Base-by-base conservation (phyloP, 1,139 yeast species). In the Pichia kudriavzevii region DNA sequence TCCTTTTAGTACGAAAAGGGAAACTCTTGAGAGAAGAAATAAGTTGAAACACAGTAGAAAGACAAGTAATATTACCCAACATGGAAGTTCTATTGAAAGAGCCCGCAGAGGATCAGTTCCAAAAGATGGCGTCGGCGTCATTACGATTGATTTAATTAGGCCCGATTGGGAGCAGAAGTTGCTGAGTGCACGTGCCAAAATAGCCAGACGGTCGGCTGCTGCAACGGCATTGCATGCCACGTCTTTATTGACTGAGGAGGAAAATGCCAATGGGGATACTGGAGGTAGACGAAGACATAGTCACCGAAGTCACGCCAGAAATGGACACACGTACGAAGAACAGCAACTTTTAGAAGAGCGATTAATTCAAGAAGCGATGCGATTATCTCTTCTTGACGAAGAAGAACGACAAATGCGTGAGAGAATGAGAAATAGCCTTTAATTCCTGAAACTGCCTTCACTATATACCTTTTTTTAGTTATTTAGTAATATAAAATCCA, bases 151-250 rank as follows among this genome's bases (percentile, higher is more conserved):
- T 57, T 63, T 59, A 48, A 82, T 91, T 29, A 67, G 96, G 35
- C 97, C 98, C 1, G 95, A 85, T 52, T 91, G 98, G 98, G 87
- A 83, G 47, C 60, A 66, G 9, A 81, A 77, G 47, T 66, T 91
- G 37, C 64, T 68, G 12, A 65, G 73, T 31, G 95, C 95, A 4
- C 69, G 91, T 37, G 72, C 77, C 41, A 79, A 77, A 47, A 63
- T 85, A 29, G 95, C 95, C 0, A 69, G 94, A 39, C 71, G 84
- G 49, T 79, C 95, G 0, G 97, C 96, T 0, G 85, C 95, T 13
- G 97, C 97, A 1, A 83, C 85, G 31, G 95, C 95, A 1, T 74
- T 88, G 29, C 97, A 88, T 59, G 94, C 87, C 11, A 78, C 83
- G 21, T 85, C 79, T 42, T 9, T 83, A 29, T 54, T 79, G 32